Evolutionary conservation across 2,329 filamentous ascomycete species (phyloP).

Genomic region (Epichloe typhina): DNA sequence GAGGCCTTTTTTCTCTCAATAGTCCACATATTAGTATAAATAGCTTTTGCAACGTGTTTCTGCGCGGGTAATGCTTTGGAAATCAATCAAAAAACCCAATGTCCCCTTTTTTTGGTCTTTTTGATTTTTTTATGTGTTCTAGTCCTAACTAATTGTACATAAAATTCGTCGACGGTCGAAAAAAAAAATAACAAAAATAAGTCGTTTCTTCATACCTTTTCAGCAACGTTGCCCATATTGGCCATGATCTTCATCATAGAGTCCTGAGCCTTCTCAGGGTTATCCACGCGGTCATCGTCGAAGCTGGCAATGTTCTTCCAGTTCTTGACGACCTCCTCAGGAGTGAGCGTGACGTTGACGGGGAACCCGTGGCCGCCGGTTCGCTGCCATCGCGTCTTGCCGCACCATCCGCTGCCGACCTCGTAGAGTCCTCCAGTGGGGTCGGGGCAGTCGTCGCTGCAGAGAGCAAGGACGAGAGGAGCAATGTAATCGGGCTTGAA

Average conservation of each 20-base stretch:
- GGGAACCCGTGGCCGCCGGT: constrained; percentile 85
- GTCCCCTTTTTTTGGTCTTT: background rate
- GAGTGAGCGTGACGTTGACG: constrained; percentile 66
- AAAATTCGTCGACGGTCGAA: background rate
- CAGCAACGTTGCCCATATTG: constrained; percentile 70
- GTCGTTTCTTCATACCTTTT: constrained; percentile 41
- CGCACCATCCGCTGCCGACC: constrained; percentile 88
- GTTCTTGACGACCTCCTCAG: constrained; percentile 65
- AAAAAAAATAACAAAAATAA: constrained; percentile 9
- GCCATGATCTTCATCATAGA: constrained; percentile 64
- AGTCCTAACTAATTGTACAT: constrained; percentile 10
- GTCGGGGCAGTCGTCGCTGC: constrained; percentile 73
- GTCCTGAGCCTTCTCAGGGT: constrained; percentile 68
- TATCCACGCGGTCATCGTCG: constrained; percentile 72
- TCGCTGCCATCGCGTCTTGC: constrained; percentile 88
- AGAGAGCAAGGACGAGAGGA: constrained; percentile 75
- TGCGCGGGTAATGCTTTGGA: background rate
- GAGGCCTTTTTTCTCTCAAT: constrained; percentile 3
- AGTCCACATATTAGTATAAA: background rate
- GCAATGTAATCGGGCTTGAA: constrained; percentile 99
- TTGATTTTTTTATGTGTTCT: constrained; percentile 7
- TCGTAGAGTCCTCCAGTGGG: constrained; percentile 84
- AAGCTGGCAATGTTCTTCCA: constrained; percentile 78
- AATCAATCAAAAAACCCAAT: background rate
- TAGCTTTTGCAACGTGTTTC: background rate